Base-by-base conservation (phyloP, 2,329 filamentous ascomycete genomes). In the Balansia obtecta region DNA sequence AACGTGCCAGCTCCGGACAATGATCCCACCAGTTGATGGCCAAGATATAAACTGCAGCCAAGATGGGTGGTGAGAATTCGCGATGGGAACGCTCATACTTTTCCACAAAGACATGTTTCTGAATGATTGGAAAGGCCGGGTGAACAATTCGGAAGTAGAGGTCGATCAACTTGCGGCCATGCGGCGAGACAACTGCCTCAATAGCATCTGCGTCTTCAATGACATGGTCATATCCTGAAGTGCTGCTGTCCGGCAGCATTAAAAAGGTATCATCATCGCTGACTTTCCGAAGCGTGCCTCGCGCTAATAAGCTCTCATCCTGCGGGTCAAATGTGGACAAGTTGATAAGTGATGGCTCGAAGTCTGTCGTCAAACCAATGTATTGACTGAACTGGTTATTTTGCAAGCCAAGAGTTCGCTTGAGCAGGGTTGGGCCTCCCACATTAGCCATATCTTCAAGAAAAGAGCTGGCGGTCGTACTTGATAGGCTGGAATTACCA, bases 11-110 rank as follows among this genome's bases (percentile, higher is more conserved):
- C 20, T 81, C 78, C 16, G 82, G 77, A 54, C 82, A 84, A 54
- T 86, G 76, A 48, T 88, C 81, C 82, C 89, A 93, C 83, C 89
- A 95, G 64, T 91, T 89, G 60, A 94, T 77, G 9, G 89, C 87
- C 22, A 95, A 71, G 22, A 95, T 80, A 60, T 95, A 93, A 58
- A 94, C 82, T 49, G 86, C 86, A 33, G 86, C 86, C 15, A 94
- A 73, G 27, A 93, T 71, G 11, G 85, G 79, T 1, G 88, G 86
- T 13, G 86, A 83, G 60, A 91, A 86, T 57, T 86, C 82, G 49
- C 79, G 77, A 58, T 86, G 80, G 41, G 82, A 82, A 57, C 81
- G 77, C 46, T 82, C 79, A 68, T 90, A 88, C 61, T 86, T 85
- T 63, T 90, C 85, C 54, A 86, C 71, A 57, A 91, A 91, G 50